A percentile compares a stretch with the other conserved stretches of the same genome.
These are phyloP conservation scores for Geranium rotundifolium DNA, from an alignment of 345 rosid genomes.

Conservation along the genomic window DNA sequence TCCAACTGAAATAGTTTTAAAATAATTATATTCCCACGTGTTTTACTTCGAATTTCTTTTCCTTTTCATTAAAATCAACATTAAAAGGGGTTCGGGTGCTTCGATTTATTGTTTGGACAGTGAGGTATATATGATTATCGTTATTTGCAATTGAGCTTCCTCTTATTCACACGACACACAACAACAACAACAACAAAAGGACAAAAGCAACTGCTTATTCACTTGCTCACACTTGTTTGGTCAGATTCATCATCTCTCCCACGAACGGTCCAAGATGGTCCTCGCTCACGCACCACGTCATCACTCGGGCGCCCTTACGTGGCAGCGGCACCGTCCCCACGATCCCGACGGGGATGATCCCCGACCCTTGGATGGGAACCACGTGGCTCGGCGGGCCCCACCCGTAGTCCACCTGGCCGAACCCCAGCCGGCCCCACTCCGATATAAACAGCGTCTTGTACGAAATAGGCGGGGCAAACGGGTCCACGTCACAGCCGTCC, in stretches of 20 bases:
- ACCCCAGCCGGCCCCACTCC: conserved; percentile 60
- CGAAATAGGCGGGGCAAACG: conserved; percentile 37
- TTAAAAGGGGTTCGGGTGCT: too few species aligned
- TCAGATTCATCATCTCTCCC: conserved; percentile 19
- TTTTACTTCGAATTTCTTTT: too few species aligned
- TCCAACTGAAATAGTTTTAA: too few species aligned
- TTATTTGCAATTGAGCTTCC: too few species aligned
- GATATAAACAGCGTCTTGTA: conserved; percentile 49
- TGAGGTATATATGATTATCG: too few species aligned
- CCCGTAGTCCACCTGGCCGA: conserved; percentile 47
- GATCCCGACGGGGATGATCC: conserved; percentile 47
- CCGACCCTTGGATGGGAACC: conserved; percentile 46
- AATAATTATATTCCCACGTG: too few species aligned
- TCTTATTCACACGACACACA: too few species aligned
- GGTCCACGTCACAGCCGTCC: conserved; percentile 19
- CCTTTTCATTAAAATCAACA: too few species aligned
- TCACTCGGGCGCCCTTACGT: conserved; percentile 42
- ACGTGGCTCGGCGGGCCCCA: conserved; percentile 48
- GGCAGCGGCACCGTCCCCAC: conserved; percentile 46
- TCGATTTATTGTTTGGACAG: too few species aligned
- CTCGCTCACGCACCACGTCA: conserved; percentile 62
- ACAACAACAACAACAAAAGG: too few species aligned
- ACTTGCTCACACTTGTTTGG: too few species aligned
- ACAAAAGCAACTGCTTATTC: too few species aligned
- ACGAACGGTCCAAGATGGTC: conserved; percentile 29